Percentiles rank a stretch among this genome's conserved stretches.
Evolutionary conservation across 2,329 filamentous ascomycete genomes (phyloP).

Genomic region (Cladosporium halotolerans): DNA sequence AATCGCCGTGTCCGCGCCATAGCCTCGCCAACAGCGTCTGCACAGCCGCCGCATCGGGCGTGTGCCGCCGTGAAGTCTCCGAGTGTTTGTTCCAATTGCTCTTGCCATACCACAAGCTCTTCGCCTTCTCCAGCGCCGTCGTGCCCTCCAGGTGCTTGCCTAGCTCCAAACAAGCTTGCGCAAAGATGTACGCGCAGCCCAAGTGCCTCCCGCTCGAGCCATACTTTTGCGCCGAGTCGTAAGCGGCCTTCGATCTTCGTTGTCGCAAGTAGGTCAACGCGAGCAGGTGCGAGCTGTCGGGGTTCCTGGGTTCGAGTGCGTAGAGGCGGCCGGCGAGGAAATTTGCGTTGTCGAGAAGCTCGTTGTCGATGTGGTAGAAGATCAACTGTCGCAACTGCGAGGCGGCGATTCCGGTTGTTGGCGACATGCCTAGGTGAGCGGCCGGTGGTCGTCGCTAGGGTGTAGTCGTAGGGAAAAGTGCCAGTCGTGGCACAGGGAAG

Average conservation of each 20-base stretch:
- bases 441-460: constrained; percentile 6
- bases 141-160: constrained; percentile 77
- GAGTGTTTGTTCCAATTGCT: constrained; percentile 74
- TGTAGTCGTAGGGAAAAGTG: constrained; percentile 2
- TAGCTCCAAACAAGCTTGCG: constrained; percentile 76
- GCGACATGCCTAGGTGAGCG: constrained; percentile 44
- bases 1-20: constrained; percentile 71
- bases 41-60: constrained; percentile 80
- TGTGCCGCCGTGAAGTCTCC: constrained; percentile 63
- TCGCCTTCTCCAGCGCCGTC: constrained; percentile 74
- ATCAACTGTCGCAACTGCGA: constrained; percentile 59
- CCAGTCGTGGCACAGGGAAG: background rate
- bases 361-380: constrained; percentile 79
- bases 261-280: constrained; percentile 78
- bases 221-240: constrained; percentile 68
- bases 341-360: constrained; percentile 79
- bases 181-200: constrained; percentile 86
- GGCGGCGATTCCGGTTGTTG: constrained; percentile 47
- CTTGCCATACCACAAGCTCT: constrained; percentile 66
- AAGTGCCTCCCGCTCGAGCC: constrained; percentile 68
- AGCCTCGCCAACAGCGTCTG: constrained; percentile 80
- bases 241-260: constrained; percentile 77
- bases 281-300: constrained; percentile 76
- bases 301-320: constrained; percentile 74
- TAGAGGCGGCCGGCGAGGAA: constrained; percentile 85